phyloP scores from a whole-genome alignment of 164 flowering plant genomes.

The Brasenia schreberi region DNA sequence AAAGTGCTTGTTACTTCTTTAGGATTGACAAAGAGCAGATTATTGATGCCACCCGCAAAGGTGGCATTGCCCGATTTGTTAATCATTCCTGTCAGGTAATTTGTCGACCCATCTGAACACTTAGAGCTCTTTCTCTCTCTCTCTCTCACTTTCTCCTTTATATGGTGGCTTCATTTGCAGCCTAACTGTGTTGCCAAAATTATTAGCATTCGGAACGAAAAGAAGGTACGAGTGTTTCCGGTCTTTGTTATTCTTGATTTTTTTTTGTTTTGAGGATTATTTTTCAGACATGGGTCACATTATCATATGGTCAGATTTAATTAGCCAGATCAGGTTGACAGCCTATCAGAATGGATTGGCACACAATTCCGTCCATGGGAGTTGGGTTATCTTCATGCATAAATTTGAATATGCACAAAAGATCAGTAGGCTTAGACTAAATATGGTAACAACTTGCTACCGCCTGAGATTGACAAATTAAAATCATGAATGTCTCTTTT shows the following conservation, averaged over 20 bases:
- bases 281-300: too few relatives aligned
- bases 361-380: too few relatives aligned
- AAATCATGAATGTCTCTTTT: too few relatives aligned
- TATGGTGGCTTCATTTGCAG: slow-evolving; percentile 23
- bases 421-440: too few relatives aligned
- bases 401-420: too few relatives aligned
- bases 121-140: not conserved
- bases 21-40: slow-evolving; percentile 64
- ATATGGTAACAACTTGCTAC: too few relatives aligned
- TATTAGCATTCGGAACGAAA: slow-evolving; percentile 45
- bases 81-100: slow-evolving; percentile 71
- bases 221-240: slow-evolving; percentile 35
- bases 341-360: too few relatives aligned
- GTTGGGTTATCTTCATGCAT: too few relatives aligned
- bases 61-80: slow-evolving; percentile 81
- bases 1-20: slow-evolving; percentile 69
- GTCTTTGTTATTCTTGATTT: not conserved
- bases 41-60: slow-evolving; percentile 65
- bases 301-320: too few relatives aligned
- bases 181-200: slow-evolving; percentile 65
- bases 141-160: slow-evolving; percentile 1
- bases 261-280: too few relatives aligned
- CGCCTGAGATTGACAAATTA: too few relatives aligned
- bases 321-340: too few relatives aligned
- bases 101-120: not conserved